Conservation (phyloP, 371 early-diverging fungal genomes). For the Dipsacomyces acuminosporus region DNA sequence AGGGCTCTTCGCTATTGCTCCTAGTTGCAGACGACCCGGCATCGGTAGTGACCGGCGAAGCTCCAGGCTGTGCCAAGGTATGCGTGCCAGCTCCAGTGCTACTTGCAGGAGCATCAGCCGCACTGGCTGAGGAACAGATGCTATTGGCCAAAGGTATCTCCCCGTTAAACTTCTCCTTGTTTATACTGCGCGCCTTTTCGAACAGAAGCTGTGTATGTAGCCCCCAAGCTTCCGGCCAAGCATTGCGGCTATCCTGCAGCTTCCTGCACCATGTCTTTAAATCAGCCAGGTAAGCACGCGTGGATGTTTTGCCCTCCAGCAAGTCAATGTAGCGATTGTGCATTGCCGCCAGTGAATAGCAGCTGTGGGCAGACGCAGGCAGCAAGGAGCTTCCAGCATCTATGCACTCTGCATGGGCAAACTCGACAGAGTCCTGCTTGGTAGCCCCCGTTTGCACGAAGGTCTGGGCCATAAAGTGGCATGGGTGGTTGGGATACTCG, state of each 20-base stretch:
- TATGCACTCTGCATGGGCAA: conserved; percentile 7
- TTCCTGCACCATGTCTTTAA: conserved; percentile 17
- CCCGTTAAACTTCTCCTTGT: not conserved
- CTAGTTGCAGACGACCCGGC: not conserved
- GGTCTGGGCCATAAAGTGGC: conserved; percentile 23
- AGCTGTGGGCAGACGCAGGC: conserved; percentile 14
- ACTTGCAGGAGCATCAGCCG: too few species aligned
- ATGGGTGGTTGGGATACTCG: conserved; percentile 24
- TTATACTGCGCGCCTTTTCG: not conserved
- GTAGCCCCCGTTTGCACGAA: not conserved
- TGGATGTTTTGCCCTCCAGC: conserved; percentile 1
- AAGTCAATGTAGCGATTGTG: conserved; percentile 18
- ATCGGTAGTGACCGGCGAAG: not conserved
- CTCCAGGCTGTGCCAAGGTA: too few species aligned
- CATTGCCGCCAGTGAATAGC: conserved; percentile 8
- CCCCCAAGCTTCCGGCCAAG: conserved; percentile 23
- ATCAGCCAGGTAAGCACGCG: conserved; percentile 7
- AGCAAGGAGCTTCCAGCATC: conserved; percentile 4
- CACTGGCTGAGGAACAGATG: too few species aligned
- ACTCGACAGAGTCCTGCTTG: conserved; percentile 1
- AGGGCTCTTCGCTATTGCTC: conserved; percentile 2
- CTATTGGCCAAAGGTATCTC: not conserved
- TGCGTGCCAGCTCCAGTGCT: too few species aligned
- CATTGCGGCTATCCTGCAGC: conserved; percentile 5
- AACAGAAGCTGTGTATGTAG: conserved; percentile 3